phyloP scores from a whole-genome alignment of 495 filamentous ascomycete species.

The Hyaloscypha finlandica region DNA sequence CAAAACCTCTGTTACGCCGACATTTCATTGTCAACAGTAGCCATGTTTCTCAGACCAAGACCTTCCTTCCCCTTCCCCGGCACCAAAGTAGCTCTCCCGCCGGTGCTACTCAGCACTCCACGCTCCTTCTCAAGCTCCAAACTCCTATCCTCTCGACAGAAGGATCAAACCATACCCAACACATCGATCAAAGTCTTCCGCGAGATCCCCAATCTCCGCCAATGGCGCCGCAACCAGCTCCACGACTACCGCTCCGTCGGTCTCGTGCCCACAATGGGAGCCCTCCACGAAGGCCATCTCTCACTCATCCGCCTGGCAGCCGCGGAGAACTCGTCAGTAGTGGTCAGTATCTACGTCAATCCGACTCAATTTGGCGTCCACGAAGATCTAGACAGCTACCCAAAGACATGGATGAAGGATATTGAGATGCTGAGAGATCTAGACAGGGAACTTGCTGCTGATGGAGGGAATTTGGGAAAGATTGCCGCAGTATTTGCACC shows the following conservation, averaged over 20 bases:
- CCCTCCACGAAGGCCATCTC: conserved; percentile 88
- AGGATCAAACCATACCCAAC: conserved; percentile 40
- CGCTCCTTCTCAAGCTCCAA: conserved; percentile 19
- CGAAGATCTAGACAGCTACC: conserved; percentile 87
- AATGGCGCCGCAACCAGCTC: conserved; percentile 68
- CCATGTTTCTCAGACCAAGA: neutral
- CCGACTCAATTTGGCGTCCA: conserved; percentile 92
- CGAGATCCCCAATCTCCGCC: conserved; percentile 68
- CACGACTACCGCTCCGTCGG: conserved; percentile 72
- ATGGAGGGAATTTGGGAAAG: conserved; percentile 57
- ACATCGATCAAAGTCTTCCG: conserved; percentile 73
- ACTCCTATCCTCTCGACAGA: neutral
- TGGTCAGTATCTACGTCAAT: conserved; percentile 93
- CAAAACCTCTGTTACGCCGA: neutral
- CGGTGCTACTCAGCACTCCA: conserved; percentile 10
- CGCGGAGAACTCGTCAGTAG: conserved; percentile 76
- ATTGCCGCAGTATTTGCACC: conserved; percentile 86
- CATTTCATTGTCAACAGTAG: neutral
- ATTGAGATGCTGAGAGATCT: conserved; percentile 63
- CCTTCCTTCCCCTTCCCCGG: neutral
- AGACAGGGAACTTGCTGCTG: conserved; percentile 68
- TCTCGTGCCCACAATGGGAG: conserved; percentile 96
- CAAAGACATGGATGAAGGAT: conserved; percentile 86
- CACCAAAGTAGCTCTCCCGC: conserved; percentile 1
- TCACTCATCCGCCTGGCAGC: conserved; percentile 86